Evolutionary conservation across 202 grass and related monocot genomes (phyloP).

Genomic region (Schoenoplectus tabernaemontani): DNA sequence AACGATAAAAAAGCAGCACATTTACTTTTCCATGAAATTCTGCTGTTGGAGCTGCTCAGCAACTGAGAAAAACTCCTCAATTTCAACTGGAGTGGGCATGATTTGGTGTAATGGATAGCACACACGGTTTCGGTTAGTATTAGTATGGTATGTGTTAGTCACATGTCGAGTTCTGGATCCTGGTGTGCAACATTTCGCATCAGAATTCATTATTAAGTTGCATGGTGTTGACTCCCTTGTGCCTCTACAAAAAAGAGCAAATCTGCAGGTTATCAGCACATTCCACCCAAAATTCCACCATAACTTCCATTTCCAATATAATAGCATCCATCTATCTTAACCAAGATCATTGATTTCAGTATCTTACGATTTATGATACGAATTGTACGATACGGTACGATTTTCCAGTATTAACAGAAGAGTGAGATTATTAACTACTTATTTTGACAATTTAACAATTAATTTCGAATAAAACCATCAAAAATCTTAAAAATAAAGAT

Average conservation of each 20-base stretch:
- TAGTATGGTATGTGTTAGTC: conserved; percentile 13
- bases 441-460: no score
- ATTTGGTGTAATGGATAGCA: conserved; percentile 12
- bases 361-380: no score
- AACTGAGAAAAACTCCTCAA: conserved; percentile 48
- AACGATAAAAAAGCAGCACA: neutral
- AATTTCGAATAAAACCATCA: no score
- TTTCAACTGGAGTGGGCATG: conserved; percentile 36
- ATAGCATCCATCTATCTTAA: neutral
- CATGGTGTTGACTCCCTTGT: conserved; percentile 67
- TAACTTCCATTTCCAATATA: neutral
- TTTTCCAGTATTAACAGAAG: neutral
- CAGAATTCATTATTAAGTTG: conserved; percentile 45
- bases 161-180: conserved; percentile 43
- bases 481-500: no score
- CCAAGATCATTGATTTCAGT: no score
- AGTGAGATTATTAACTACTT: no score
- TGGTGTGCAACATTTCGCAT: conserved; percentile 34
- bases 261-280: neutral
- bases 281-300: neutral
- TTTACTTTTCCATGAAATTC: conserved; percentile 65
- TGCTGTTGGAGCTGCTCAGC: conserved; percentile 37
- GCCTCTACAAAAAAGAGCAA: conserved; percentile 31
- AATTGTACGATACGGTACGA: no score
- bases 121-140: conserved; percentile 1